Evolutionary conservation across 2,329 filamentous ascomycete genomes (phyloP).

Genomic region (Aspergillus terreus): DNA sequence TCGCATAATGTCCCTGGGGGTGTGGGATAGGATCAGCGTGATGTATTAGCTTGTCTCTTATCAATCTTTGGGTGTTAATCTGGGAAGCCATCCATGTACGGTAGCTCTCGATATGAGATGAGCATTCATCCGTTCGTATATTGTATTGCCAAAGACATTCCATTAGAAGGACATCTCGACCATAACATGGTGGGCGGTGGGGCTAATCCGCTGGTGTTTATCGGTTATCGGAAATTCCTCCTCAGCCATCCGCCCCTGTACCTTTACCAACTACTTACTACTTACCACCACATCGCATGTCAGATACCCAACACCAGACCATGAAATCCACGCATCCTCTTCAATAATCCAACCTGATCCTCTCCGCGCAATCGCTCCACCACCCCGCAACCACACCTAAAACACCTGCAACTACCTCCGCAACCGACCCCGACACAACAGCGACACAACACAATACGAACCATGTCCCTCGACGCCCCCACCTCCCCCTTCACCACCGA

Average conservation of each 20-base stretch:
- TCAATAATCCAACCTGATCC: slow-evolving; percentile 5
- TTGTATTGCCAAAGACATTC: too few species aligned
- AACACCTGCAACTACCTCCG: too few species aligned
- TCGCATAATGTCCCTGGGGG: slow-evolving; percentile 1
- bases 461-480: slow-evolving; percentile 71
- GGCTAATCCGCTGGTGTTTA: neutral
- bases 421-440: too few species aligned
- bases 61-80: neutral
- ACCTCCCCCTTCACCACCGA: slow-evolving; percentile 69
- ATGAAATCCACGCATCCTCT: neutral
- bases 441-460: neutral
- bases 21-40: slow-evolving; percentile 4
- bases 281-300: neutral
- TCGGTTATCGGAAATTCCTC: neutral
- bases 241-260: neutral
- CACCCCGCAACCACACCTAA: too few species aligned
- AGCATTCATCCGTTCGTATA: too few species aligned
- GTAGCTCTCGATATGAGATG: too few species aligned
- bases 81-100: too few species aligned
- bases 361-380: too few species aligned
- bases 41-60: neutral
- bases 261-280: neutral
- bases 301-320: neutral
- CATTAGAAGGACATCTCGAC: too few species aligned
- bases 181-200: neutral